Percentiles rank a stretch among this genome's conserved stretches.
Conservation (phyloP, 768 basidiomycete genomes). For the Amyloporia xantha region DNA sequence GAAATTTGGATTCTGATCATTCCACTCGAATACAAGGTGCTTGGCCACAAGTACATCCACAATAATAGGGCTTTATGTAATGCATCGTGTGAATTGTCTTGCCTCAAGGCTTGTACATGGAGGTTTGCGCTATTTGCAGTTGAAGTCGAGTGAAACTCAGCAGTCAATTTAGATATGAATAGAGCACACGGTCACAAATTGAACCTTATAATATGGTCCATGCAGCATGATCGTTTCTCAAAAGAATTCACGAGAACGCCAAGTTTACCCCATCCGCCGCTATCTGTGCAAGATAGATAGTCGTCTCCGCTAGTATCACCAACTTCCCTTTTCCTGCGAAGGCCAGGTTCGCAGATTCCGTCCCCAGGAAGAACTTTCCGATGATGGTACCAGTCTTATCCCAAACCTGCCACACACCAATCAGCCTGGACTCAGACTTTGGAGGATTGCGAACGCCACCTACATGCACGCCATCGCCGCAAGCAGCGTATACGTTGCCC, state of each 20-base stretch:
- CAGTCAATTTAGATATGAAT: too few relatives aligned
- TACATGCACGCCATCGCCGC: conserved; percentile 67
- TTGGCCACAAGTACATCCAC: too few relatives aligned
- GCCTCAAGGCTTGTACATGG: too few relatives aligned
- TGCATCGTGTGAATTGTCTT: too few relatives aligned
- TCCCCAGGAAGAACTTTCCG: conserved; percentile 55
- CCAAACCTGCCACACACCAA: conserved; percentile 37
- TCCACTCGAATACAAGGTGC: too few relatives aligned
- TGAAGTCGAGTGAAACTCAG: too few relatives aligned
- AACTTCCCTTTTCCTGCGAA: conserved; percentile 35
- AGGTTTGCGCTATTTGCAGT: too few relatives aligned
- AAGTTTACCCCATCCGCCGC: conserved; percentile 26
- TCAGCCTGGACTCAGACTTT: neutral
- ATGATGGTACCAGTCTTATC: conserved; percentile 46
- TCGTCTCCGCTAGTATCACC: conserved; percentile 34
- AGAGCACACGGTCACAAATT: too few relatives aligned
- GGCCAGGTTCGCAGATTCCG: conserved; percentile 31
- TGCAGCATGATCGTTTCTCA: too few relatives aligned
- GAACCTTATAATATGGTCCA: too few relatives aligned
- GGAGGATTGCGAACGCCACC: neutral
- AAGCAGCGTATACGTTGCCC: conserved; percentile 62
- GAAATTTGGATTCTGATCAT: too few relatives aligned
- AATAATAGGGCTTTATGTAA: too few relatives aligned
- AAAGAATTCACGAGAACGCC: conserved; percentile 19
- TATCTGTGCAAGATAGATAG: conserved; percentile 33